Base-by-base conservation (phyloP, 23 red algal genomes). In the Gracilaria gracilis region DNA sequence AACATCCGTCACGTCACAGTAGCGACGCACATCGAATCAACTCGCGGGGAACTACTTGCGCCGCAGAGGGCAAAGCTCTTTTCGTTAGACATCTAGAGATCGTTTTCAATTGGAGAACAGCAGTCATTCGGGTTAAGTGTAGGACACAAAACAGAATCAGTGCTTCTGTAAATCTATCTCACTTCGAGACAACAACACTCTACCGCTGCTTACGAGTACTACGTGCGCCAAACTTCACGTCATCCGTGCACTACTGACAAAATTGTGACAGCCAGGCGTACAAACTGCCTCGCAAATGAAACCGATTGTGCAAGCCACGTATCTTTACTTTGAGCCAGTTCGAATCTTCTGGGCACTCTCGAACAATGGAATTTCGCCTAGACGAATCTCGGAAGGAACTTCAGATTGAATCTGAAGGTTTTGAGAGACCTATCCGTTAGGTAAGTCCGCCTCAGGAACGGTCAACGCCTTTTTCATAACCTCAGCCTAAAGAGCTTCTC, bases 301-400 rank as follows among this genome's bases (percentile, higher is more conserved):
- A 37, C 11, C 31, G 32, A 20, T 20, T 2, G 16, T 37, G 3
- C 16, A 69, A 37, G 12, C 23, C 5, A 20, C 32, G 0, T 34
- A 77, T 50, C n/a, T 31, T 46, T 77, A 77, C 39, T 77, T 77
- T 12, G 72, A 77, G 46, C 39, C n/a, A 31, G 23, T 15, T 48
- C 84, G 84, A 13, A 51, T 14, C 46, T 87, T 75, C 67, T 87
- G 39, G 47, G 40, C 50, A 9, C 42, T 57, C 57, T 74, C 50
- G 59, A 92, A 92, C 50, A 79, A 47, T 8, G 89, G 89, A 49
- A 84, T 92, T 53, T 92, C 89, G 25, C 77, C 89, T 2, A 92
- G 54, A 73, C 80, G 78, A 62, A 92, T 77, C 36, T 92, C 79
- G 9, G 57, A 31, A 21, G 89, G 80, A 83, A n/a, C n/a, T n/a